A percentile compares a stretch with the other conserved stretches of the same genome.
phyloP scores from a whole-genome alignment of 2,329 filamentous ascomycete species.

The Pseudogymnoascus sp. region DNA sequence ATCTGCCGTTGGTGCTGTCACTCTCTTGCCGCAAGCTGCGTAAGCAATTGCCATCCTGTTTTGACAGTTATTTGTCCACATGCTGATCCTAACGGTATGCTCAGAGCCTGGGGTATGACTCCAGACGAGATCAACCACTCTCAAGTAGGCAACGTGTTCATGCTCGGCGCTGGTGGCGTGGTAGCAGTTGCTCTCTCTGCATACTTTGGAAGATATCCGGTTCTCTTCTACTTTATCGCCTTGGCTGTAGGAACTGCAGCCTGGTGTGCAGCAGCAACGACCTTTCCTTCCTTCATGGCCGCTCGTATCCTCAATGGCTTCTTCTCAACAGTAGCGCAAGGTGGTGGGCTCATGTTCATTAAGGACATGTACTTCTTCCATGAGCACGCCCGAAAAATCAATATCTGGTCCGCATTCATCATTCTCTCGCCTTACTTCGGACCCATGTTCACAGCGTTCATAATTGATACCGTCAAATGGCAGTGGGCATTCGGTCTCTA shows the following conservation, averaged over 20 bases:
- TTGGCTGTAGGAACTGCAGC: slow-evolving; percentile 13
- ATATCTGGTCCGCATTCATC: slow-evolving; percentile 40
- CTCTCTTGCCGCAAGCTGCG: neutral
- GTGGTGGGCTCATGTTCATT: slow-evolving; percentile 45
- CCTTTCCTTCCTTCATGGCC: slow-evolving; percentile 14
- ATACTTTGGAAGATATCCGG: slow-evolving; percentile 40
- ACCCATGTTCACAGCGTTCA: slow-evolving; percentile 31
- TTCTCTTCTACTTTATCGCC: slow-evolving; percentile 22
- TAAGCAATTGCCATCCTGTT: slow-evolving; percentile 25
- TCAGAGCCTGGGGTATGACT: neutral
- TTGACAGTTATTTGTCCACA: neutral
- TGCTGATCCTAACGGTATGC: neutral
- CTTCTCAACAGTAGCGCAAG: slow-evolving; percentile 18
- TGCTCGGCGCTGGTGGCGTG: slow-evolving; percentile 30
- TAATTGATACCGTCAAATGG: slow-evolving; percentile 37
- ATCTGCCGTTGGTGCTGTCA: slow-evolving; percentile 12
- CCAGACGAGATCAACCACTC: slow-evolving; percentile 46
- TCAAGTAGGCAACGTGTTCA: slow-evolving; percentile 47
- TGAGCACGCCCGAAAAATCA: slow-evolving; percentile 43
- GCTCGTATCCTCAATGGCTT: slow-evolving; percentile 25
- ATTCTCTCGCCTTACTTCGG: slow-evolving; percentile 41
- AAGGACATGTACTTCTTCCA: slow-evolving; percentile 57
- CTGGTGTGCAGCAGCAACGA: slow-evolving; percentile 15
- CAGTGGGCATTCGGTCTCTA: slow-evolving; percentile 44
- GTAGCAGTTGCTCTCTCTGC: slow-evolving; percentile 33